Conservation (phyloP, 1,284 basidiomycete genomes). For the Pseudozyma hubeiensis region DNA sequence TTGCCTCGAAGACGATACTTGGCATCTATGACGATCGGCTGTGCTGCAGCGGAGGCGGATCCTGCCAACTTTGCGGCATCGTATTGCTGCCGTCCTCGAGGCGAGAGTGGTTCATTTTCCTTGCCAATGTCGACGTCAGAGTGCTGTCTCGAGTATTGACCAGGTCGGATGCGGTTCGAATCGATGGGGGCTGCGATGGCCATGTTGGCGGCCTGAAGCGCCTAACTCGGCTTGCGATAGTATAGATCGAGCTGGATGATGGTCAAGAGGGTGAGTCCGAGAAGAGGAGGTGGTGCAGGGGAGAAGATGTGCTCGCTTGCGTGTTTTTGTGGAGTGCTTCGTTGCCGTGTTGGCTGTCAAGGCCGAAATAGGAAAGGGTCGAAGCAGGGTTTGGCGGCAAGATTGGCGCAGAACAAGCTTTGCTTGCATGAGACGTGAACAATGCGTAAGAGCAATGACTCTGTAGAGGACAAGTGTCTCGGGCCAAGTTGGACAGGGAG, state of each 20-base stretch:
- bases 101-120: slow-evolving; percentile 39
- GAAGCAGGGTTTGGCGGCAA: slow-evolving; percentile 20
- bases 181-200: slow-evolving; percentile 27
- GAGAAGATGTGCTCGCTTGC: slow-evolving; percentile 17
- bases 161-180: slow-evolving; percentile 36
- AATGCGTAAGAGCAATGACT: neutral
- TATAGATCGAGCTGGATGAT: neutral
- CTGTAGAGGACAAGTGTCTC: neutral
- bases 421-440: slow-evolving; percentile 23
- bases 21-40: slow-evolving; percentile 33
- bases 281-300: slow-evolving; percentile 5
- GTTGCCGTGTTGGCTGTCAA: neutral
- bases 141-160: slow-evolving; percentile 46
- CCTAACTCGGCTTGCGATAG: slow-evolving; percentile 3
- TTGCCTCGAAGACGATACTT: slow-evolving; percentile 49
- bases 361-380: slow-evolving; percentile 24
- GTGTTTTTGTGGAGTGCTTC: neutral
- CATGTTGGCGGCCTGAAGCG: slow-evolving; percentile 22
- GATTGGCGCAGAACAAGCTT: slow-evolving; percentile 32
- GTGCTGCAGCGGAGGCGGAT: slow-evolving; percentile 2
- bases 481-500: slow-evolving; percentile 12
- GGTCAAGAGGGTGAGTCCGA: neutral
- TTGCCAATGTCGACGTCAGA: slow-evolving; percentile 24
- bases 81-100: slow-evolving; percentile 1
- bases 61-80: slow-evolving; percentile 7